Base-by-base conservation (phyloP, 495 filamentous ascomycete genomes). In the Podospora pseudocomata region DNA sequence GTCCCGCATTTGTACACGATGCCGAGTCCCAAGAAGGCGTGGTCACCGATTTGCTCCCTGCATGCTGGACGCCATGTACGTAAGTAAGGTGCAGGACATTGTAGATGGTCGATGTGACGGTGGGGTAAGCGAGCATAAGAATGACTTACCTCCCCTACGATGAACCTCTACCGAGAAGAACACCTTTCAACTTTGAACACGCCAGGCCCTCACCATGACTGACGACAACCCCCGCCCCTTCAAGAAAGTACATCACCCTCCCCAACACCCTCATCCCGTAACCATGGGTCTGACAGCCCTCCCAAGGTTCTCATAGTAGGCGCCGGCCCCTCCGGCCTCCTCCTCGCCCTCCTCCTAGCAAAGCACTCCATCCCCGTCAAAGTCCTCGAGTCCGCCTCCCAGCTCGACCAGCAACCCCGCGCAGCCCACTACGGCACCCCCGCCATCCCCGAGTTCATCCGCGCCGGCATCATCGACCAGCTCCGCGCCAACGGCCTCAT, bases 281-380 rank as follows among this genome's bases (percentile, higher is more conserved):
- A 58, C 84, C 39, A 5, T 23, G 23, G 23, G 23, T 28, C 63
- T 65, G 30, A 65, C 49, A 23, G 53, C 39, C 9, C 7, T 26
- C 11, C 6, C 39, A 15, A 23, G 77, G 69, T 81, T 56, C 18
- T 79, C 26, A 75, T 88, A n/a, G 83, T 87, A 1, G 85, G 86
- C 39, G 86, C 86, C 23, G 86, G 86, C 5, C 86, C 87, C 4
- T 86, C 86, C 1, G 86, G 86, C 59, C 82, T 89, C 9, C 81
- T 88, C 18, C 84, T 89, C 15, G 80, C 79, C 1, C 75, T 89
- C 16, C 78, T 89, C n/a, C 82, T 89, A 16, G 74, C 85, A 32
- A 84, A 85, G 75, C 75, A 82, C 67, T 83, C 84, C 18, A 85
- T 88, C 66, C 68, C 80, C 32, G 82, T 88, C 53, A 80, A 81